phyloP scores from a whole-genome alignment of 192 early-diverging fungal species.

The Dispira simplex region DNA sequence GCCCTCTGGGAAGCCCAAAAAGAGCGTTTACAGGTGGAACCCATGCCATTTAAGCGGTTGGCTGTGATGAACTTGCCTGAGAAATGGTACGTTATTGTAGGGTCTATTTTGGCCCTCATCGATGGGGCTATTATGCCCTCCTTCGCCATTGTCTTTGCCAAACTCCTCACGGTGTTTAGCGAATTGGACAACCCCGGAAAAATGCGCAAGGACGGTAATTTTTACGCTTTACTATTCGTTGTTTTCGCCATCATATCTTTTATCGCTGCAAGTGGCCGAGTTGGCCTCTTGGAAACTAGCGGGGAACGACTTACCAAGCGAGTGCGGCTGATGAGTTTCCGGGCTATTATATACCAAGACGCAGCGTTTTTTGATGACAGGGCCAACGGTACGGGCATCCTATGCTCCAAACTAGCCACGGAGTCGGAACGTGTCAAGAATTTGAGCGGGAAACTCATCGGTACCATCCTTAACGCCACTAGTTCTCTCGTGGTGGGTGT shows the following conservation, averaged over 20 bases:
- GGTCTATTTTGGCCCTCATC: neutral
- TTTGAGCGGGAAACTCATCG: slow-evolving; percentile 15
- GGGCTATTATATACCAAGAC: slow-evolving; percentile 49
- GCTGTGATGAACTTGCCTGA: neutral
- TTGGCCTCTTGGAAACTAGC: slow-evolving; percentile 34
- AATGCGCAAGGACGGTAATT: slow-evolving; percentile 15
- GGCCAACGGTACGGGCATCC: slow-evolving; percentile 45
- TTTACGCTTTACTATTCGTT: slow-evolving; percentile 27
- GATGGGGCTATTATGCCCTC: slow-evolving; percentile 13
- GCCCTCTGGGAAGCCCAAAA: neutral
- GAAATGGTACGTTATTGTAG: neutral
- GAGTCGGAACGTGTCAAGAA: slow-evolving; percentile 42
- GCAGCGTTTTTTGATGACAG: slow-evolving; percentile 61
- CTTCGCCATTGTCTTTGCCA: slow-evolving; percentile 11
- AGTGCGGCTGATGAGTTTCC: slow-evolving; percentile 43
- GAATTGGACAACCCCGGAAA: slow-evolving; percentile 13
- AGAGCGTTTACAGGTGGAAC: neutral
- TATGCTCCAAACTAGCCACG: slow-evolving; percentile 50
- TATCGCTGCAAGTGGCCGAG: slow-evolving; percentile 34
- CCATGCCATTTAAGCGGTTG: neutral
- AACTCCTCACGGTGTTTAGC: slow-evolving; percentile 17
- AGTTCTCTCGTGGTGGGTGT: slow-evolving; percentile 18
- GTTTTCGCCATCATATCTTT: slow-evolving; percentile 28
- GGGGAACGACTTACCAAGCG: slow-evolving; percentile 48
- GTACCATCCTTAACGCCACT: slow-evolving; percentile 20